Evolutionary conservation across 768 basidiomycete genomes (phyloP).

Genomic region (Phylloporus sp.): DNA sequence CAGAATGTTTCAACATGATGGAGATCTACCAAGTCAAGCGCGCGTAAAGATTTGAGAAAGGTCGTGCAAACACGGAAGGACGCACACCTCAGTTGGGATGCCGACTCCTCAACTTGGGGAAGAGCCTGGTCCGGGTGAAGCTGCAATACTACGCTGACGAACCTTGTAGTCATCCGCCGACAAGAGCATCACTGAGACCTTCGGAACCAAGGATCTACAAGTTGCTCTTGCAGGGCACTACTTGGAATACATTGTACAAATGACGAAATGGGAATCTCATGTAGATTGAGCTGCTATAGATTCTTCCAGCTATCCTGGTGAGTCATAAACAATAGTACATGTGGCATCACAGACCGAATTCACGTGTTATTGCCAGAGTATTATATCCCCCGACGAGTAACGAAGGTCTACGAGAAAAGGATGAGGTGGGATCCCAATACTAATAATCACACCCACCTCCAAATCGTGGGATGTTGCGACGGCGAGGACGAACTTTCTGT

Average conservation of each 20-base stretch:
- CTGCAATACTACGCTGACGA: background rate
- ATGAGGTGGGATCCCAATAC: background rate
- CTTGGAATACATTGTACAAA: background rate
- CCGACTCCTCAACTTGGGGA: background rate
- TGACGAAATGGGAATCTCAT: background rate
- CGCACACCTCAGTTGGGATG: too few species aligned
- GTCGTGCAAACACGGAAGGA: background rate
- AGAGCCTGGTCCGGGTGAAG: background rate
- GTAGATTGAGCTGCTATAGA: background rate
- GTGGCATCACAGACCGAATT: background rate
- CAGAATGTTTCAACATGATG: background rate
- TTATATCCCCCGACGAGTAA: slow-evolving; percentile 28
- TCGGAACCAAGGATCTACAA: background rate
- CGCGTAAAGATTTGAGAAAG: background rate
- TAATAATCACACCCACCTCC: slow-evolving; percentile 31
- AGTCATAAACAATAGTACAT: background rate
- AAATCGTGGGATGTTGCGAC: slow-evolving; percentile 78
- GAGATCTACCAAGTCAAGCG: background rate
- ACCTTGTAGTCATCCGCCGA: background rate
- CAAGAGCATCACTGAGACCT: background rate
- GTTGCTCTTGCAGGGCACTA: background rate
- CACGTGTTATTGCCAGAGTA: background rate
- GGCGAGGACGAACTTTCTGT: slow-evolving; percentile 78
- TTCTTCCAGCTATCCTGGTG: background rate
- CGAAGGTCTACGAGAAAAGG: slow-evolving; percentile 21